Evolutionary conservation across 2,329 filamentous ascomycete species (phyloP).

Genomic region (Acephala macrosclerotiorum): DNA sequence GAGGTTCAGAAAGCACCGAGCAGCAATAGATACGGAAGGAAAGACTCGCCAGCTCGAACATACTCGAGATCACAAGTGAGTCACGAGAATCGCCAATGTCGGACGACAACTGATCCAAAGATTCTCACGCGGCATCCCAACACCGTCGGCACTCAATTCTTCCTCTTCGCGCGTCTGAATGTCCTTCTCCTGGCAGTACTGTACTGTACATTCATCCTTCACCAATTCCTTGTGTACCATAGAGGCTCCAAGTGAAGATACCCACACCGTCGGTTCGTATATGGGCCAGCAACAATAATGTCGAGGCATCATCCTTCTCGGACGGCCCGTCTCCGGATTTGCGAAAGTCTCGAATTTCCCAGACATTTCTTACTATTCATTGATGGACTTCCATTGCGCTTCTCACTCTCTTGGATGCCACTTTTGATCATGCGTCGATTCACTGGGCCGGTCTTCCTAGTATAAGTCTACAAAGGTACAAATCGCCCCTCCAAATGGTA

Average conservation of each 20-base stretch:
- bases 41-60: too few relatives aligned
- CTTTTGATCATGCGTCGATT: not conserved
- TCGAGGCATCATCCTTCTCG: conserved; percentile 6
- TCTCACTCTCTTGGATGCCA: not conserved
- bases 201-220: not conserved
- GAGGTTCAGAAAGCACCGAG: too few relatives aligned
- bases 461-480: not conserved
- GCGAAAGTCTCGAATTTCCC: not conserved
- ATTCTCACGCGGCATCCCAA: not conserved
- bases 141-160: not conserved
- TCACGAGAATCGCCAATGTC: not conserved
- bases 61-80: not conserved
- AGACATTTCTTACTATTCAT: not conserved
- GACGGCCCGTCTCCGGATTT: not conserved
- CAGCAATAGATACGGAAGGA: too few relatives aligned
- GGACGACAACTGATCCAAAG: not conserved
- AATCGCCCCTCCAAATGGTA: not conserved
- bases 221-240: not conserved
- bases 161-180: not conserved
- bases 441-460: not conserved
- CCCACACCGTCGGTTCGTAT: conserved; percentile 1
- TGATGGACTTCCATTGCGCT: not conserved
- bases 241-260: not conserved
- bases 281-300: conserved; percentile 2
- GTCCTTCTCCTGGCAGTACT: not conserved